Evolutionary conservation across 2,329 filamentous ascomycete genomes (phyloP), one percentile per base, ranked within the genome.

Genomic region (Xylariaceae sp.): DNA sequence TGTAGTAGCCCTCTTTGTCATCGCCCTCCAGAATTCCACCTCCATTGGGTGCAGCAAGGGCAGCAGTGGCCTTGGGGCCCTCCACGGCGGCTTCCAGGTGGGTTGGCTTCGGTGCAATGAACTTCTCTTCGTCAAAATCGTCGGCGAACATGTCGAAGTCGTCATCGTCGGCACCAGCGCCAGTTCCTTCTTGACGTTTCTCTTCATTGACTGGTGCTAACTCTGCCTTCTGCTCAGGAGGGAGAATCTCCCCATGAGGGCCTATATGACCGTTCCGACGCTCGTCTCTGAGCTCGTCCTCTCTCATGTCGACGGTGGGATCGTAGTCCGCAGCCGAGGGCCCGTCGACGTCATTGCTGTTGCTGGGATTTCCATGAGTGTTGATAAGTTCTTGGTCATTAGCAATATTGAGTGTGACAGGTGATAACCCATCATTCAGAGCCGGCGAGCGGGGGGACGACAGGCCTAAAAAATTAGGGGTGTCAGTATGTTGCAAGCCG

Each of bases 1-100:
- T 94, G 71, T 97, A 98, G 61, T 97, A 97, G 5, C 90, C 92
- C 56, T 98, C 88, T 36, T 84, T 81, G 59, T 97, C 92, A 57
- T 94, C 89, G 43, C 94, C 90, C 56, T 97, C 90, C 36, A 96
- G 76, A 61, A 90, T 85, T 46, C 83, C 86, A 47, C 81, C 81
- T 61, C 61, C 83, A 66, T 63, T 80, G 67, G 50, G 69, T 71
- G 60, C 69, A 27, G 64, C 61, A 17, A 65, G 51, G 13, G 63
- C 67, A 31, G 71, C 68, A 30, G 70, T 68, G 14, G 71, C 70
- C 21, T 70, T 69, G 21, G 64, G 63, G 37, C 67, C 62, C 16
- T 70, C 67, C 6, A 62, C 59, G 36, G 62, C 61, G 16, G 52
- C 49, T 17, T 59, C 60, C 30, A 67, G 61, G 17, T 63, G 58